Conservation (phyloP, 139 green algal species). For the Monoraphidium neglectum region DNA sequence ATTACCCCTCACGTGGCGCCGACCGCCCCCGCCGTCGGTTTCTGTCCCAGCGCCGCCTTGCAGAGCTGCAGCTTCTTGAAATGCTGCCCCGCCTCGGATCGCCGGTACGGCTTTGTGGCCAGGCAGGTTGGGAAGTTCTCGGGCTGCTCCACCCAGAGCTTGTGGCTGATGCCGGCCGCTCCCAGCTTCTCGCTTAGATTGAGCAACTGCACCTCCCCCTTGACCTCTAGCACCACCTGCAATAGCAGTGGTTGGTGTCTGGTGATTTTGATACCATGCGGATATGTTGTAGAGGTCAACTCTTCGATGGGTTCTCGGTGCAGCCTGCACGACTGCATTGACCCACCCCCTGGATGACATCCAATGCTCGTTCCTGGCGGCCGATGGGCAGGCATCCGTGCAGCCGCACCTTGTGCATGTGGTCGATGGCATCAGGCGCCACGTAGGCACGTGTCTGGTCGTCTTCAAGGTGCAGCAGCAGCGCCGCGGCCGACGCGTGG, state of each 20-base stretch:
- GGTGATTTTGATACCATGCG: too few species aligned
- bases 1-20: too few species aligned
- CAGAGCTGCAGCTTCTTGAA: slow-evolving; percentile 94
- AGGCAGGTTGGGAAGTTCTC: slow-evolving; percentile 91
- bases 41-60: slow-evolving; percentile 48
- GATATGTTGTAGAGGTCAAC: too few species aligned
- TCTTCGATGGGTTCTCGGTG: too few species aligned
- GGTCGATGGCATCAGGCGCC: slow-evolving; percentile 69
- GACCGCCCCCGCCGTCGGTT: neutral
- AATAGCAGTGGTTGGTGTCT: neutral
- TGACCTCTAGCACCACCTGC: slow-evolving; percentile 94
- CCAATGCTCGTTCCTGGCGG: too few species aligned
- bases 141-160: slow-evolving; percentile 97
- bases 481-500: slow-evolving; percentile 85
- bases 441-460: slow-evolving; percentile 69
- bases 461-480: slow-evolving; percentile 70
- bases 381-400: neutral
- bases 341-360: too few species aligned
- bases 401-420: slow-evolving; percentile 91
- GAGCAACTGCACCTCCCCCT: slow-evolving; percentile 78
- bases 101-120: slow-evolving; percentile 83
- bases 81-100: slow-evolving; percentile 56
- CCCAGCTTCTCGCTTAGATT: slow-evolving; percentile 74
- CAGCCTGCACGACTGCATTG: too few species aligned
- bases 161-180: slow-evolving; percentile 76